Percentiles rank a stretch among this genome's conserved stretches.
Conservation (phyloP, 257 asterid genomes). For the Fraxinus americana region DNA sequence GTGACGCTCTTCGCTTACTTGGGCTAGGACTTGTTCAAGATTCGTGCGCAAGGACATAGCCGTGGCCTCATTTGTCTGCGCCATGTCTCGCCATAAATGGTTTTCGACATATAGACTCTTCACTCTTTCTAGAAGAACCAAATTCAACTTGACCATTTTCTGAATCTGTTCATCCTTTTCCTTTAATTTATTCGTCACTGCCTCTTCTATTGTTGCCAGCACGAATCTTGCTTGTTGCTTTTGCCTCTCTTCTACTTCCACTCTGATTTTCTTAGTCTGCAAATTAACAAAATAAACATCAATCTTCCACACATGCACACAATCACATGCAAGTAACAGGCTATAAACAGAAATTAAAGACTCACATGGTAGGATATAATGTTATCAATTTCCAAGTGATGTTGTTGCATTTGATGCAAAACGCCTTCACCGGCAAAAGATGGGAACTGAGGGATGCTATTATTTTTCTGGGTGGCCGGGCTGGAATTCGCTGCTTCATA, state of each 20-base stretch:
- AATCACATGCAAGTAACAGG: not conserved
- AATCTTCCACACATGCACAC: not conserved
- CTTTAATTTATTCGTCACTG: slow-evolving; percentile 36
- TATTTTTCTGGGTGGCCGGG: too few species aligned
- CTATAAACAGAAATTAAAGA: not conserved
- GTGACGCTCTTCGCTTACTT: slow-evolving; percentile 16
- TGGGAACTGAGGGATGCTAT: too few species aligned
- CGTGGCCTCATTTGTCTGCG: slow-evolving; percentile 64
- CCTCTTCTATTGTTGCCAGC: slow-evolving; percentile 48
- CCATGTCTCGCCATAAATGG: slow-evolving; percentile 64
- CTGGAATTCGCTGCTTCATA: slow-evolving; percentile 3
- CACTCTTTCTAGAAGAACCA: slow-evolving; percentile 45
- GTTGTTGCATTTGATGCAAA: slow-evolving; percentile 43
- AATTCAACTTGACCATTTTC: slow-evolving; percentile 43
- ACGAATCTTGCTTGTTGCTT: slow-evolving; percentile 38
- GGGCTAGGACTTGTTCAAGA: slow-evolving; percentile 51
- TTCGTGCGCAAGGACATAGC: slow-evolving; percentile 58
- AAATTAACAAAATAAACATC: not conserved
- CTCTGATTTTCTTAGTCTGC: slow-evolving; percentile 52
- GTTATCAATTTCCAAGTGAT: slow-evolving; percentile 50
- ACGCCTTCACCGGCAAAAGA: not conserved
- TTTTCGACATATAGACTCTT: slow-evolving; percentile 44
- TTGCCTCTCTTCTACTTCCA: slow-evolving; percentile 50
- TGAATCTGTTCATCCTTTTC: slow-evolving; percentile 63
- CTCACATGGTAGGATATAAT: slow-evolving; percentile 59